Conservation (phyloP, 1,284 basidiomycete genomes). For the Ceratobasidium sp. region DNA sequence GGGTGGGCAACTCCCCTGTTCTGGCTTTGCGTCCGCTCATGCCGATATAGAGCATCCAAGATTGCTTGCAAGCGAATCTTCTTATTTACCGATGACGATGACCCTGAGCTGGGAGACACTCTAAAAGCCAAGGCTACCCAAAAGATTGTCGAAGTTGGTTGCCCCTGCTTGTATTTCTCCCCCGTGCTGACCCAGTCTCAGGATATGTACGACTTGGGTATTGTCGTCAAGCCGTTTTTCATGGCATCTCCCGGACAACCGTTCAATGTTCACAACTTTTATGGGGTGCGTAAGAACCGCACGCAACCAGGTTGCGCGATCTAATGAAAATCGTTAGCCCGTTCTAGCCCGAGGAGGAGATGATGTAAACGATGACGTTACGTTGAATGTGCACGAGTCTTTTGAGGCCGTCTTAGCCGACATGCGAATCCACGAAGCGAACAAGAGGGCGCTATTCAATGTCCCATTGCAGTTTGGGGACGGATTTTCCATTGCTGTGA, state of each 20-base stretch:
- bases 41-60: conserved; percentile 73
- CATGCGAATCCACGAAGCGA: conserved; percentile 85
- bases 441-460: conserved; percentile 88
- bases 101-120: conserved; percentile 61
- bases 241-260: conserved; percentile 76
- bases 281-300: conserved; percentile 68
- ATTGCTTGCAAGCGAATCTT: conserved; percentile 92
- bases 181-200: conserved; percentile 53
- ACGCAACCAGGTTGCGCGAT: too few relatives aligned
- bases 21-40: too few relatives aligned
- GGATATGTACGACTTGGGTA: conserved; percentile 86
- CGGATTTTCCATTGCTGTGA: conserved; percentile 87
- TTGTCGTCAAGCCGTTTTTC: conserved; percentile 91
- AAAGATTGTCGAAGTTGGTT: conserved; percentile 72
- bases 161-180: neutral
- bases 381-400: conserved; percentile 58
- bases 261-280: conserved; percentile 85
- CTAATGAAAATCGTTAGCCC: conserved; percentile 50
- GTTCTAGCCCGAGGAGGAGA: conserved; percentile 70
- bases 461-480: conserved; percentile 84
- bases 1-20: conserved; percentile 64
- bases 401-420: conserved; percentile 60
- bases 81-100: conserved; percentile 90
- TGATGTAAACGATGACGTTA: conserved; percentile 51
- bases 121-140: conserved; percentile 67